Evolutionary conservation across 306 rosid species (phyloP).

Genomic region (Potentilla sterilis): DNA sequence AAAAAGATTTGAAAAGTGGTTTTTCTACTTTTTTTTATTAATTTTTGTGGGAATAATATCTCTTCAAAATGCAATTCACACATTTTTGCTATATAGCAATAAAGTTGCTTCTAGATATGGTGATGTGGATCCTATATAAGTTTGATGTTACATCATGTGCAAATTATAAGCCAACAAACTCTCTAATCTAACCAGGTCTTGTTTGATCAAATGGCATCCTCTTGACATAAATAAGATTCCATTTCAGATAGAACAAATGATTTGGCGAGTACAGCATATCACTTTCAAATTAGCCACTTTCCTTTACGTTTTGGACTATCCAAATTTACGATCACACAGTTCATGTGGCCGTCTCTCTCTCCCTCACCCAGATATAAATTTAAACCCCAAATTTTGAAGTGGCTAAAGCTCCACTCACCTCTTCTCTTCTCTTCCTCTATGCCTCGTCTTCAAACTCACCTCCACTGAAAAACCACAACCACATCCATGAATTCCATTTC

Average conservation of each 20-base stretch:
- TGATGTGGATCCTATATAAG: no score
- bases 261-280: neutral
- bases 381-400: neutral
- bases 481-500: slow-evolving; percentile 45
- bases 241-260: neutral
- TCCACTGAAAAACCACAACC: neutral
- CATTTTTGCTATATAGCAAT: no score
- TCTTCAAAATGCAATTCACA: no score
- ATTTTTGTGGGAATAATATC: no score
- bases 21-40: no score
- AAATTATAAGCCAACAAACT: no score
- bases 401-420: neutral
- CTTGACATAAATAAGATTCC: neutral
- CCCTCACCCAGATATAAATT: neutral
- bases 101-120: no score
- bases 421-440: neutral
- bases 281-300: neutral
- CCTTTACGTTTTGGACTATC: neutral
- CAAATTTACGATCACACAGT: neutral
- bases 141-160: no score
- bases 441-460: neutral
- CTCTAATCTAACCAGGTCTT: no score
- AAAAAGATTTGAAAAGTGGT: no score
- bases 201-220: no score
- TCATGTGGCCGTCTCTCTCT: slow-evolving; percentile 30